These are phyloP conservation scores for Lepidium sativum DNA, from an alignment of 345 rosid species.

Conservation along the genomic window DNA sequence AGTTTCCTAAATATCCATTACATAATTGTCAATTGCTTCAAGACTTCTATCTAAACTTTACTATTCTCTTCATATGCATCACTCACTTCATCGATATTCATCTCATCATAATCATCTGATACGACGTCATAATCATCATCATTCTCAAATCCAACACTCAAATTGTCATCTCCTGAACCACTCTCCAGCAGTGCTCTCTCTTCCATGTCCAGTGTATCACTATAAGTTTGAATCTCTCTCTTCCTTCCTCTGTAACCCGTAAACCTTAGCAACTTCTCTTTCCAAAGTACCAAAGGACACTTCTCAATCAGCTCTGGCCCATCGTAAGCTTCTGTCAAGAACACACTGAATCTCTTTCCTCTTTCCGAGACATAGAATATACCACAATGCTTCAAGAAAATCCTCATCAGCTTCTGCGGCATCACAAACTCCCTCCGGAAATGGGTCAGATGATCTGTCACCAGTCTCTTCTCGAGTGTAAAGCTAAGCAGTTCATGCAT, in stretches of 20 bases:
- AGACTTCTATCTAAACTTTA: background rate
- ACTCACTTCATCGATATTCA: slow-evolving; percentile 39
- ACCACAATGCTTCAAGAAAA: slow-evolving; percentile 78
- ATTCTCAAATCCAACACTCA: slow-evolving; percentile 24
- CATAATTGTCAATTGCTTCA: background rate
- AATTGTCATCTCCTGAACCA: slow-evolving; percentile 28
- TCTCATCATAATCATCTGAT: slow-evolving; percentile 29
- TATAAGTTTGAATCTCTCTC: slow-evolving; percentile 39
- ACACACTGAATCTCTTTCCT: slow-evolving; percentile 87
- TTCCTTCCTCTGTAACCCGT: slow-evolving; percentile 59
- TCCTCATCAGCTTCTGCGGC: slow-evolving; percentile 95
- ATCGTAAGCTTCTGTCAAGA: slow-evolving; percentile 68
- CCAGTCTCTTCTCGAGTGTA: slow-evolving; percentile 82
- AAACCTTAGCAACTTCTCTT: slow-evolving; percentile 52
- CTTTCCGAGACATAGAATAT: slow-evolving; percentile 88
- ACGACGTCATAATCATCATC: slow-evolving; percentile 22
- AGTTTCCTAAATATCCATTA: background rate
- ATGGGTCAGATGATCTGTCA: slow-evolving; percentile 85
- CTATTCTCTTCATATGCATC: slow-evolving; percentile 14
- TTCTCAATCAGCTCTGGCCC: slow-evolving; percentile 60
- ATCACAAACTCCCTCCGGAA: slow-evolving; percentile 67
- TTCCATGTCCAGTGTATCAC: slow-evolving; percentile 50
- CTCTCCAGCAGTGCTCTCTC: slow-evolving; percentile 24
- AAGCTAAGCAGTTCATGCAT: slow-evolving; percentile 90
- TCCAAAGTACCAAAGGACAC: slow-evolving; percentile 56